Percentiles rank a stretch among this genome's conserved stretches.
Evolutionary conservation across 352 stramenopile genomes (phyloP).

Genomic region (Globisporangium splendens): DNA sequence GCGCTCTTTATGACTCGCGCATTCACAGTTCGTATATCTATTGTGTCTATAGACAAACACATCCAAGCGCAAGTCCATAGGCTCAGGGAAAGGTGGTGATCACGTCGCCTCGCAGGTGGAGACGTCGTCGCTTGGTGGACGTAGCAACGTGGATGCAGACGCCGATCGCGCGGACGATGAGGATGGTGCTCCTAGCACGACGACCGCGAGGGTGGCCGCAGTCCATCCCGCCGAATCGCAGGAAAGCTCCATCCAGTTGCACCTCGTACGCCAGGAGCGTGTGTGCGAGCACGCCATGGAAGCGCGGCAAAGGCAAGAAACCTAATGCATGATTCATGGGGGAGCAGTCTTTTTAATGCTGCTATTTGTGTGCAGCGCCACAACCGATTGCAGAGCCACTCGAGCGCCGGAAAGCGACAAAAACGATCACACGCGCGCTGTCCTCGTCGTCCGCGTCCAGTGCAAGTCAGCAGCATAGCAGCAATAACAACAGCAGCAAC

Average conservation of each 20-base stretch:
- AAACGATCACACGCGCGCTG: not conserved
- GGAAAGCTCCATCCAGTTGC: conserved; percentile 52
- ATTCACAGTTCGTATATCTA: not conserved
- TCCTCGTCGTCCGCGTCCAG: not conserved
- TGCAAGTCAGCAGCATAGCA: not conserved
- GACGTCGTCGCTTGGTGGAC: too few relatives aligned
- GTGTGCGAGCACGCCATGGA: conserved; percentile 35
- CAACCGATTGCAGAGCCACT: too few relatives aligned
- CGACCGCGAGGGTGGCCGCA: not conserved
- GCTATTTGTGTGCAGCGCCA: too few relatives aligned
- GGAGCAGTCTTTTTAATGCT: too few relatives aligned
- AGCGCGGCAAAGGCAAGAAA: conserved; percentile 25
- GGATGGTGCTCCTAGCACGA: conserved; percentile 8
- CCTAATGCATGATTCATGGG: not conserved
- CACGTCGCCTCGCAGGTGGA: too few relatives aligned
- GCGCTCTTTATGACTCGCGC: not conserved
- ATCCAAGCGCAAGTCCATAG: conserved; percentile 1
- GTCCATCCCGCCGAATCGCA: conserved; percentile 55
- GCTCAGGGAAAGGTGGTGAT: too few relatives aligned
- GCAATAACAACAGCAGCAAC: not conserved
- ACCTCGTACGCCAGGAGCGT: conserved; percentile 50
- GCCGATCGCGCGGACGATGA: conserved; percentile 9
- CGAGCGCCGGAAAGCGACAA: too few relatives aligned
- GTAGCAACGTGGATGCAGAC: not conserved
- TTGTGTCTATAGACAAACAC: conserved; percentile 1